Evolutionary conservation across 1,139 yeast species (phyloP).

Genomic region (Yamadazyma siamensis): DNA sequence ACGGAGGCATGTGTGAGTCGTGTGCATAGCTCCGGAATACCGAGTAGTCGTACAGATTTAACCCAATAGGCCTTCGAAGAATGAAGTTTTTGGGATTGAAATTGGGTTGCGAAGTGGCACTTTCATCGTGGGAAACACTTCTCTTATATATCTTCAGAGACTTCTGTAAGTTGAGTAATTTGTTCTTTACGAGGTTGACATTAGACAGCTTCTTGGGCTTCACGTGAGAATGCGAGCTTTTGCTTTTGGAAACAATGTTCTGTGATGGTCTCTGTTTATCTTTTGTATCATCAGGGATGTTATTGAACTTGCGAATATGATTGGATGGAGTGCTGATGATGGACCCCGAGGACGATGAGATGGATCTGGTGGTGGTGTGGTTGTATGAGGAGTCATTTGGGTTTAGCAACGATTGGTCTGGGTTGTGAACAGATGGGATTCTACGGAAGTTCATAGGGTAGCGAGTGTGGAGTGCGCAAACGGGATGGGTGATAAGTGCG

Average conservation of each 20-base stretch:
- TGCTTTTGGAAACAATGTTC: constrained; percentile 10
- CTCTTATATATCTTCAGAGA: constrained; percentile 16
- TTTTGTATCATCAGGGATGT: constrained; percentile 15
- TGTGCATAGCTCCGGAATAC: constrained; percentile 20
- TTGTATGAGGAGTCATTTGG: constrained; percentile 18
- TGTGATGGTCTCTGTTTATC: constrained; percentile 11
- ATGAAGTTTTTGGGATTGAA: constrained; percentile 12
- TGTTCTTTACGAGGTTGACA: constrained; percentile 25
- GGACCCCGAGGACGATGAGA: constrained; percentile 28
- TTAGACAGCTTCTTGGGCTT: constrained; percentile 18
- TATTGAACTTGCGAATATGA: constrained; percentile 21
- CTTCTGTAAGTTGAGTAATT: constrained; percentile 29
- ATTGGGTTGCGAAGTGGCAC: constrained; percentile 10
- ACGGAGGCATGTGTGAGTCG: constrained; percentile 21
- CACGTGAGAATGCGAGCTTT: constrained; percentile 6
- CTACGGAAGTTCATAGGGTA: constrained; percentile 12
- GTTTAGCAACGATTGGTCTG: constrained; percentile 18
- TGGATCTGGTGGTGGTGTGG: constrained; percentile 21
- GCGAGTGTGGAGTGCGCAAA: not conserved
- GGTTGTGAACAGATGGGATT: constrained; percentile 17
- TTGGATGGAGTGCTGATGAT: constrained; percentile 35
- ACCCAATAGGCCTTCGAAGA: constrained; percentile 17
- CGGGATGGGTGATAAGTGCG: not conserved
- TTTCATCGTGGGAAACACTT: constrained; percentile 4
- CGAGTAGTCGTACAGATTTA: constrained; percentile 24